phyloP scores from a whole-genome alignment of 1,139 yeast genomes.

The Taphrina populina region DNA sequence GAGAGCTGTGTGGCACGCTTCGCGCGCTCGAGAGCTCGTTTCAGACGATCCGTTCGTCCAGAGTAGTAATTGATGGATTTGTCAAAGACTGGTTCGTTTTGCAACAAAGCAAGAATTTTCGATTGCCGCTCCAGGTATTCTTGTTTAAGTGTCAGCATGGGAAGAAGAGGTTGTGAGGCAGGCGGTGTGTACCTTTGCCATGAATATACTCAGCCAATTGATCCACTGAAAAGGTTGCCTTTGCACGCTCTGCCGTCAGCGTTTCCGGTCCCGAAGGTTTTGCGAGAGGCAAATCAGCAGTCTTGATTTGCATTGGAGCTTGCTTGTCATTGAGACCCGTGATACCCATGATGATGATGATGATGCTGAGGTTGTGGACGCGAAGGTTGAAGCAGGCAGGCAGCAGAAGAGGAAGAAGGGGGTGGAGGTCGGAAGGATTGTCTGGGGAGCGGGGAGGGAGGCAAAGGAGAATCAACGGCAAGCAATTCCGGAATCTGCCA shows the following conservation, averaged over 20 bases:
- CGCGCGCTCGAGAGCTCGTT: slow-evolving; percentile 30
- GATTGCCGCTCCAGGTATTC: slow-evolving; percentile 21
- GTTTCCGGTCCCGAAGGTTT: slow-evolving; percentile 26
- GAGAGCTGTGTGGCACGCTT: slow-evolving; percentile 33
- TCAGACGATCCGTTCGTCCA: slow-evolving; percentile 30
- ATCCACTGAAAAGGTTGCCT: slow-evolving; percentile 25
- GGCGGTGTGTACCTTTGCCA: slow-evolving; percentile 27
- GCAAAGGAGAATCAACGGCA: not conserved
- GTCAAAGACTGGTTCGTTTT: slow-evolving; percentile 29
- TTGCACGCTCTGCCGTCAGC: slow-evolving; percentile 26
- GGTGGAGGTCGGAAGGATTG: not conserved
- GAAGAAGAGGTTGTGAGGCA: no score
- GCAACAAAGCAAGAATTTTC: slow-evolving; percentile 19
- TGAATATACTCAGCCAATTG: slow-evolving; percentile 29
- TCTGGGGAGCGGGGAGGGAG: not conserved
- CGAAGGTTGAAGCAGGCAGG: not conserved
- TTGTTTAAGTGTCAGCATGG: not conserved
- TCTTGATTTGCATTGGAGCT: slow-evolving; percentile 19
- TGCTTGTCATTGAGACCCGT: slow-evolving; percentile 26
- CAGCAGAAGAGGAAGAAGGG: not conserved
- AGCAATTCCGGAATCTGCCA: no score
- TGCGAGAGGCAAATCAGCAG: slow-evolving; percentile 22
- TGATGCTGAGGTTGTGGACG: not conserved
- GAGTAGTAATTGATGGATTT: slow-evolving; percentile 30
- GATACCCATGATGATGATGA: slow-evolving; percentile 6